A percentile compares a stretch with the other conserved stretches of the same genome.
Conservation (phyloP, 2,329 filamentous ascomycete species). For the Aureobasidium sp. region DNA sequence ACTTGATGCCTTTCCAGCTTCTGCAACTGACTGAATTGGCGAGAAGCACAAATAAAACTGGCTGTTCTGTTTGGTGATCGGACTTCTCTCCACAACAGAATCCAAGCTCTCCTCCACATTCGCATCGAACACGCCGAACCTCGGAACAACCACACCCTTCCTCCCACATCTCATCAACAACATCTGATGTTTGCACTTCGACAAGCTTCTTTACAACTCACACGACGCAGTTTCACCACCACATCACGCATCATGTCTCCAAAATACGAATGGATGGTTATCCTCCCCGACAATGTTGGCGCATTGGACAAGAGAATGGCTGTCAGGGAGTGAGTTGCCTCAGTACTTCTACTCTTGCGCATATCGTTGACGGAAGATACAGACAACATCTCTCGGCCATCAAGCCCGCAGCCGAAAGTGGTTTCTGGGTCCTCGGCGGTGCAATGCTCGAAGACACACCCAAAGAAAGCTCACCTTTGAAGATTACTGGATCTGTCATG, state of each 20-base stretch:
- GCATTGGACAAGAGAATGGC: conserved; percentile 48
- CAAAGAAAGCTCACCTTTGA: conserved; percentile 67
- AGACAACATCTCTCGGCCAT: conserved; percentile 64
- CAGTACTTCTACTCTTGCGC: too few species aligned
- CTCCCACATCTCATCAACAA: neutral
- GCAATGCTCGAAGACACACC: conserved; percentile 73
- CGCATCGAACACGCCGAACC: conserved; percentile 7
- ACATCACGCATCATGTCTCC: conserved; percentile 29
- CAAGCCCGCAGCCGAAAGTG: conserved; percentile 57
- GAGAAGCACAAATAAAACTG: too few species aligned
- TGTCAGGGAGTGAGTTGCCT: conserved; percentile 43
- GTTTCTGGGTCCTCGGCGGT: conserved; percentile 72
- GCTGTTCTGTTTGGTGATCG: neutral
- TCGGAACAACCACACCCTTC: conserved; percentile 1
- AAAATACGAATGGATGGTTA: conserved; percentile 57
- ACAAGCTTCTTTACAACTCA: neutral
- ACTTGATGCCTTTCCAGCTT: too few species aligned
- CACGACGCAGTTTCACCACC: conserved; percentile 24
- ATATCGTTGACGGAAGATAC: neutral
- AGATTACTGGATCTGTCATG: conserved; percentile 80
- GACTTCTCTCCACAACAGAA: conserved; percentile 10
- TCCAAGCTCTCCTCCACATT: neutral
- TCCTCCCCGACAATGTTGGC: conserved; percentile 49
- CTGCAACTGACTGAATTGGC: too few species aligned
- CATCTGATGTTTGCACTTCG: conserved; percentile 6